These are phyloP conservation scores for Aspergillus pseudoviridinutans DNA, from an alignment of 2,329 filamentous ascomycete species.

Conservation along the genomic window DNA sequence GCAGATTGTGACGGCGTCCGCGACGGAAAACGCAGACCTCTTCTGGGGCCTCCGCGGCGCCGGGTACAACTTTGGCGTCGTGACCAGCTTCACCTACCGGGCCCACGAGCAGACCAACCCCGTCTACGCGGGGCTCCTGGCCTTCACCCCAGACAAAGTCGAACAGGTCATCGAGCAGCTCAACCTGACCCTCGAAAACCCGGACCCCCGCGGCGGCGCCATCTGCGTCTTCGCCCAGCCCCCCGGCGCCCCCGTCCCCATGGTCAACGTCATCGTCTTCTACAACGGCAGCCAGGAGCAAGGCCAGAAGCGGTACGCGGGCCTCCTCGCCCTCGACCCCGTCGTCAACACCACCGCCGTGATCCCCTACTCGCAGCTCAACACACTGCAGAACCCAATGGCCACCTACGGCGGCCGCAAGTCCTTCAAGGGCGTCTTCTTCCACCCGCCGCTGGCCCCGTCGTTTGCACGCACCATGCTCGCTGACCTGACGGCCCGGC, in stretches of 20 bases:
- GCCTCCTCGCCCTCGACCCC: slow-evolving; percentile 36
- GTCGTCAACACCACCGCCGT: slow-evolving; percentile 35
- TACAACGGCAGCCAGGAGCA: slow-evolving; percentile 38
- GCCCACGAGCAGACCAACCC: slow-evolving; percentile 30
- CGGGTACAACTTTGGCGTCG: slow-evolving; percentile 45
- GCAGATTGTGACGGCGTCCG: slow-evolving; percentile 35
- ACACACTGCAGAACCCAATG: slow-evolving; percentile 36
- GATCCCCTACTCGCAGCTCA: slow-evolving; percentile 43
- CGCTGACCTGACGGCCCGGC: slow-evolving; percentile 26
- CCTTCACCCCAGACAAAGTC: slow-evolving; percentile 22
- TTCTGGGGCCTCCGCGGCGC: slow-evolving; percentile 49
- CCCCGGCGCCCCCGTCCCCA: slow-evolving; percentile 26
- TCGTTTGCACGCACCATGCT: slow-evolving; percentile 30
- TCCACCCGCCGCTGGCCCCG: slow-evolving; percentile 39
- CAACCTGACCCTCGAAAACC: slow-evolving; percentile 51
- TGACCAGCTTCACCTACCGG: slow-evolving; percentile 42
- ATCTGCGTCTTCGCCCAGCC: slow-evolving; percentile 29
- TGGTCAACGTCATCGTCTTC: slow-evolving; percentile 29
- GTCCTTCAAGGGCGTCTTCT: slow-evolving; percentile 45
- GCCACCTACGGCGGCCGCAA: slow-evolving; percentile 38
- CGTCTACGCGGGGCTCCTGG: slow-evolving; percentile 34
- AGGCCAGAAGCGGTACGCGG: slow-evolving; percentile 33
- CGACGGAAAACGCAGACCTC: slow-evolving; percentile 44
- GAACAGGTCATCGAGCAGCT: slow-evolving; percentile 19
- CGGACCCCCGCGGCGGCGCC: slow-evolving; percentile 51